phyloP scores from a whole-genome alignment of 108 stramenopile species.

The Aurantiochytrium sp. region DNA sequence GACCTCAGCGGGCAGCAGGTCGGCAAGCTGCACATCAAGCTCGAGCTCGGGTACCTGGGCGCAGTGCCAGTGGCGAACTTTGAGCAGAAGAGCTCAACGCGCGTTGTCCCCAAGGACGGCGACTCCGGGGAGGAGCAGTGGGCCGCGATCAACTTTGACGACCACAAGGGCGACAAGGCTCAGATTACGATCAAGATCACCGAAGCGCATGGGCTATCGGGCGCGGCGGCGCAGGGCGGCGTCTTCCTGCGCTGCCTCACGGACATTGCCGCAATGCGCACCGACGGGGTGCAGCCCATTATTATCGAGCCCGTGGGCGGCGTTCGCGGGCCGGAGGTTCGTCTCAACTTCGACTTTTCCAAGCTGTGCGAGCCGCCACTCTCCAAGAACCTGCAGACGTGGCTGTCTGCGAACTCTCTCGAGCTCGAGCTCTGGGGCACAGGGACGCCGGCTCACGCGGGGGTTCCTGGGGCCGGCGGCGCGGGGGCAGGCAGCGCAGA shows the following conservation, averaged over 20 bases:
- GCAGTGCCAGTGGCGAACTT: not conserved
- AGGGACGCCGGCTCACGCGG: not conserved
- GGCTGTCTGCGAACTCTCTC: not conserved
- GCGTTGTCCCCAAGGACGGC: not conserved
- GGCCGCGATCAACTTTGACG: not conserved
- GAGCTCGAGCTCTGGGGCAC: not conserved
- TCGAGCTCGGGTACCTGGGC: not conserved
- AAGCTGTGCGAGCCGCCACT: not conserved
- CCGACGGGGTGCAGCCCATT: not conserved
- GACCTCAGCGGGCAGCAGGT: not conserved
- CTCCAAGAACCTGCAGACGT: not conserved
- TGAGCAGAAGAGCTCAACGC: not conserved
- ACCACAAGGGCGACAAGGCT: not conserved
- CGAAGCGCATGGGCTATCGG: not conserved
- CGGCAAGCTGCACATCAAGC: not conserved
- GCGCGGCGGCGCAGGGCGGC: not conserved
- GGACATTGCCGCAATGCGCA: not conserved
- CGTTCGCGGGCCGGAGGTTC: not conserved
- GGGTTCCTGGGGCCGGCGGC: not conserved
- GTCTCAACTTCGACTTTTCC: not conserved
- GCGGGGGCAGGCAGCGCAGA: not conserved
- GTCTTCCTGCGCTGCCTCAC: not conserved
- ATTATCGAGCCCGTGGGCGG: not conserved
- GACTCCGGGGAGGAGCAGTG: not conserved
- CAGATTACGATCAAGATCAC: not conserved